Percentiles rank a stretch among this genome's conserved stretches.
phyloP scores from a whole-genome alignment of 371 early-diverging fungal genomes.

The Mortierella sp. region DNA sequence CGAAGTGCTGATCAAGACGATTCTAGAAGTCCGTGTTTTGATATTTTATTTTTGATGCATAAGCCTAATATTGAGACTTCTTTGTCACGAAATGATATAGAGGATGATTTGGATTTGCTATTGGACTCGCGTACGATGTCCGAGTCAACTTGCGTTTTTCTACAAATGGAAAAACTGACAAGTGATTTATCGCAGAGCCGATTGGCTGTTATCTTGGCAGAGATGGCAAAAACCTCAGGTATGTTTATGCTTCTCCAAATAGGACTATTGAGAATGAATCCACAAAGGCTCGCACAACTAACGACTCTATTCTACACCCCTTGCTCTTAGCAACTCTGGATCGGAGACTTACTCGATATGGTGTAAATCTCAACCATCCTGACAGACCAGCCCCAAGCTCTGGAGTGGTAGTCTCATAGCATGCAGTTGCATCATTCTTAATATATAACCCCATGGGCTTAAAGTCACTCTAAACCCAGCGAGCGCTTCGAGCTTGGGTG shows the following conservation, averaged over 20 bases:
- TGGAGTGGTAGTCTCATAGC: background rate
- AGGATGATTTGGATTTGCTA: slow-evolving; percentile 22
- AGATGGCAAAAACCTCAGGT: slow-evolving; percentile 38
- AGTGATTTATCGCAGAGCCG: slow-evolving; percentile 31
- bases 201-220: slow-evolving; percentile 34
- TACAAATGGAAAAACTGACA: slow-evolving; percentile 41
- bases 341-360: slow-evolving; percentile 38
- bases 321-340: slow-evolving; percentile 26
- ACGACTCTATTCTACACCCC: background rate
- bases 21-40: background rate
- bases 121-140: slow-evolving; percentile 19
- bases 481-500: too few relatives aligned
- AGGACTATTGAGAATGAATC: background rate
- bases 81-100: background rate
- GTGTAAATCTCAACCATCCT: slow-evolving; percentile 41
- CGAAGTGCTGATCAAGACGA: background rate
- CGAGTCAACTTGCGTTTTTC: slow-evolving; percentile 36
- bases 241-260: background rate
- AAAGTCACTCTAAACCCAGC: too few relatives aligned
- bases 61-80: background rate
- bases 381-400: slow-evolving; percentile 6
- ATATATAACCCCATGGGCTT: too few relatives aligned
- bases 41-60: too few relatives aligned
- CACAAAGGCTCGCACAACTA: background rate
- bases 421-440: background rate